Evolutionary conservation across 2,329 filamentous ascomycete species (phyloP).

Genomic region (Berkeleyomyces basicola): DNA sequence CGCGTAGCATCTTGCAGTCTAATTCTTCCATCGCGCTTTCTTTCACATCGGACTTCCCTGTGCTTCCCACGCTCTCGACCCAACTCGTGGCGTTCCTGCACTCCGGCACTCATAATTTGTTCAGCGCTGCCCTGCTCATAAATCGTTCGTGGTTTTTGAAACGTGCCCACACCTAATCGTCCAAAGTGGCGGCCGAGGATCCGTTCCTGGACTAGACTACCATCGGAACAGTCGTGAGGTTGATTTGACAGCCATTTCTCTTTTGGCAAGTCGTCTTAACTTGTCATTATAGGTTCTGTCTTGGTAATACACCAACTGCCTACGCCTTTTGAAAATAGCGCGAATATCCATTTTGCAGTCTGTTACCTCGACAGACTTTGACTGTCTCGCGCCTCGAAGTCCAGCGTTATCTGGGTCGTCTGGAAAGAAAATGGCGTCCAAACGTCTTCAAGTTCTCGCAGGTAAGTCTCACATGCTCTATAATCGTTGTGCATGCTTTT

Average conservation of each 20-base stretch:
- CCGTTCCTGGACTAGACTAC: too few relatives aligned
- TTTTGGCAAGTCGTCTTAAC: not conserved
- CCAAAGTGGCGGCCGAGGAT: too few relatives aligned
- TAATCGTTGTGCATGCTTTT: not conserved
- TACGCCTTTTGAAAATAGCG: not conserved
- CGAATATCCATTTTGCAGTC: not conserved
- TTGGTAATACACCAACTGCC: conserved; percentile 2
- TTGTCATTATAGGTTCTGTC: not conserved
- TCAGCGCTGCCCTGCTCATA: too few relatives aligned
- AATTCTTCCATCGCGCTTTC: not conserved
- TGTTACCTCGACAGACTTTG: not conserved
- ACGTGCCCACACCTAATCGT: too few relatives aligned
- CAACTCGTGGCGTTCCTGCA: too few relatives aligned
- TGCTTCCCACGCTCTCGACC: not conserved
- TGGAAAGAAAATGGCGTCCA: conserved; percentile 6
- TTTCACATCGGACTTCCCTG: not conserved
- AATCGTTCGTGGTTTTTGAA: too few relatives aligned
- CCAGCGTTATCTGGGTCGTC: not conserved
- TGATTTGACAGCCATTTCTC: not conserved
- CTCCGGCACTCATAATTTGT: too few relatives aligned
- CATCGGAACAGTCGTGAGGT: too few relatives aligned
- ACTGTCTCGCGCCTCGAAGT: not conserved
- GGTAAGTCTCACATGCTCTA: conserved; percentile 4
- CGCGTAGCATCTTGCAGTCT: not conserved
- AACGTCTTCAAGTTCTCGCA: conserved; percentile 11